Percentiles rank a stretch among this genome's conserved stretches.
These are phyloP conservation scores for Thielaviopsis euricoi DNA, from an alignment of 2,329 filamentous ascomycete genomes.

Conservation along the genomic window DNA sequence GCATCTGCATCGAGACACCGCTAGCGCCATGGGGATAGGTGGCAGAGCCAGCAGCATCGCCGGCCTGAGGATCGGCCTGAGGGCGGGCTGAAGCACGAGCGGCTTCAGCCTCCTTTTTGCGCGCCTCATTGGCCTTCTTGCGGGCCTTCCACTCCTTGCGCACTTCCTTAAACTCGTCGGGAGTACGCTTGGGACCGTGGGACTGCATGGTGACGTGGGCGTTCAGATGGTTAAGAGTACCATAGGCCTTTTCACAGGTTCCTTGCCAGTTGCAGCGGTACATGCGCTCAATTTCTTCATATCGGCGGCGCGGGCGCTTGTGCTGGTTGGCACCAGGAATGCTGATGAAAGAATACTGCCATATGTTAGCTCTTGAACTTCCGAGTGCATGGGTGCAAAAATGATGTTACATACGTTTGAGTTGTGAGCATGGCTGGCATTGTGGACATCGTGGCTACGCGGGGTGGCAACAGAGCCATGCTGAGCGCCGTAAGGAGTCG, in stretches of 20 bases:
- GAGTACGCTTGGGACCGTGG: slow-evolving; percentile 84
- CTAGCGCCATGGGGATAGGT: background rate
- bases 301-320: slow-evolving; percentile 81
- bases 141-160: slow-evolving; percentile 98
- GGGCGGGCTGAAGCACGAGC: background rate
- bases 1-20: slow-evolving; percentile 6
- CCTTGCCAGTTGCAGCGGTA: slow-evolving; percentile 95
- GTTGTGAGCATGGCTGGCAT: background rate
- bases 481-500: background rate
- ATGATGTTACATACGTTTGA: background rate
- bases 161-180: slow-evolving; percentile 99
- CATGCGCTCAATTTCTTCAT: slow-evolving; percentile 98
- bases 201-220: slow-evolving; percentile 98
- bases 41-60: background rate
- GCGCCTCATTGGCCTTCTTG: slow-evolving; percentile 94
- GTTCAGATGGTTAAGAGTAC: slow-evolving; percentile 91
- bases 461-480: background rate
- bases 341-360: slow-evolving; percentile 75
- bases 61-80: background rate
- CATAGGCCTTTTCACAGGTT: slow-evolving; percentile 95
- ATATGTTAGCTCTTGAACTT: background rate
- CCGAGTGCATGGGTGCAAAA: no score
- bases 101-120: slow-evolving; percentile 45
- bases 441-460: background rate
- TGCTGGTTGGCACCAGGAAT: slow-evolving; percentile 95